Evolutionary conservation across 1,284 basidiomycete genomes (phyloP).

Genomic region (Erythrobasidium hasegawianum): DNA sequence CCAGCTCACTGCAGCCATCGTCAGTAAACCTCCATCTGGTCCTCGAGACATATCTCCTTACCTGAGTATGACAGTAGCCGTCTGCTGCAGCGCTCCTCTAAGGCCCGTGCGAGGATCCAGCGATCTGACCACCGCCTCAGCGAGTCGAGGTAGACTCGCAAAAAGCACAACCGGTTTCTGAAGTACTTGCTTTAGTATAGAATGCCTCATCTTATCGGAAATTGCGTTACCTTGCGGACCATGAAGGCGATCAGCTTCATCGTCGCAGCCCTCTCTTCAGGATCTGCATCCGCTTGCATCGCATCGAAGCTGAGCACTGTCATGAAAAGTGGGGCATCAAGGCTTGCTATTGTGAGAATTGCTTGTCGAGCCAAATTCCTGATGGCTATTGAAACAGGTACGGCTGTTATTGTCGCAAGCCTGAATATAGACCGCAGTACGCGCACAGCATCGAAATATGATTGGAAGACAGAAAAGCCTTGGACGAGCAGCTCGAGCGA

Average conservation of each 20-base stretch:
- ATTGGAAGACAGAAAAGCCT: conserved; percentile 89
- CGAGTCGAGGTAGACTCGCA: conserved; percentile 76
- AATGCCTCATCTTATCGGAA: neutral
- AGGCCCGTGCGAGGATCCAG: conserved; percentile 80
- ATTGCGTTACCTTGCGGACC: conserved; percentile 67
- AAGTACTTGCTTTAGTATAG: conserved; percentile 12
- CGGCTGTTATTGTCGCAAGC: conserved; percentile 71
- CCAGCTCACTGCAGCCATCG: conserved; percentile 64
- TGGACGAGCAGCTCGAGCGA: conserved; percentile 85
- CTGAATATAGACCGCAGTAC: conserved; percentile 80
- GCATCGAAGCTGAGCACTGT: conserved; percentile 80
- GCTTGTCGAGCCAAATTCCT: conserved; percentile 54
- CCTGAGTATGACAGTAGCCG: conserved; percentile 81
- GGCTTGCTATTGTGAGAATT: conserved; percentile 75
- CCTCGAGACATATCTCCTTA: no score
- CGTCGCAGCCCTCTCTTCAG: conserved; percentile 75
- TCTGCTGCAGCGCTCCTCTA: conserved; percentile 80
- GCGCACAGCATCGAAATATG: conserved; percentile 85
- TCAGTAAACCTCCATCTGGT: neutral
- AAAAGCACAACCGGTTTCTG: conserved; percentile 81
- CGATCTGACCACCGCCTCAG: conserved; percentile 94
- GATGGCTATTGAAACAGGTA: conserved; percentile 54
- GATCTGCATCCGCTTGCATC: conserved; percentile 66
- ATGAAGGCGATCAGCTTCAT: conserved; percentile 92
- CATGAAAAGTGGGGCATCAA: conserved; percentile 88